Evolutionary conservation across 352 stramenopile species (phyloP).

Genomic region (Phytophthora gonapodyides): DNA sequence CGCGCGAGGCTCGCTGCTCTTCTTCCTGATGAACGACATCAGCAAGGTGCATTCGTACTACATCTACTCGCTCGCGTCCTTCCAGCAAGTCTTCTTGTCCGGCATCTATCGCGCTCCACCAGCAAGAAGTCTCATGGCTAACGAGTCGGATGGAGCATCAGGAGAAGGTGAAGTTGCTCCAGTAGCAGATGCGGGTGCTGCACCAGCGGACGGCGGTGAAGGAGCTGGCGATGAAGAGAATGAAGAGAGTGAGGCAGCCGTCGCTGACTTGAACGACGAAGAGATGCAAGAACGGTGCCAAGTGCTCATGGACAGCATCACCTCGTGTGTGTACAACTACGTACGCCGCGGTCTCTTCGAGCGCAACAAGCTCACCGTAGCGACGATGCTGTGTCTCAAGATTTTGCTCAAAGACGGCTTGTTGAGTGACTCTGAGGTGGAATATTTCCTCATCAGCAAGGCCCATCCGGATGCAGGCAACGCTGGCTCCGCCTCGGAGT

Average conservation of each 20-base stretch:
- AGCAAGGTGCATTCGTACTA: constrained; percentile 98
- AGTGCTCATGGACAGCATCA: constrained; percentile 93
- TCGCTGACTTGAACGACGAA: constrained; percentile 86
- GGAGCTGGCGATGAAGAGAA: constrained; percentile 34
- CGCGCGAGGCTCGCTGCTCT: constrained; percentile 92
- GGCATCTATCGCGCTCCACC: constrained; percentile 92
- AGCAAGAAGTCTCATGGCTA: constrained; percentile 33
- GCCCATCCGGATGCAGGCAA: constrained; percentile 89
- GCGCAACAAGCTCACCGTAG: constrained; percentile 94
- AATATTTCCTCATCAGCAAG: constrained; percentile 91
- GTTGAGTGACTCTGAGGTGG: constrained; percentile 87
- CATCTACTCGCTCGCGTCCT: constrained; percentile 96
- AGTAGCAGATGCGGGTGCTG: constrained; percentile 22
- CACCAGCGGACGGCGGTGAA: constrained; percentile 17
- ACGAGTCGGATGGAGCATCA: constrained; percentile 34
- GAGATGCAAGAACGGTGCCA: constrained; percentile 84
- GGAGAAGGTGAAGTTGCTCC: constrained; percentile 37
- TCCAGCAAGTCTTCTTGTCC: constrained; percentile 96
- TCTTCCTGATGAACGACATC: constrained; percentile 98
- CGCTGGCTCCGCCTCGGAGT: constrained; percentile 93
- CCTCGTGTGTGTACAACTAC: constrained; percentile 96
- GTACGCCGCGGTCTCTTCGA: constrained; percentile 95
- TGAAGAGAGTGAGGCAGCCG: constrained; percentile 25
- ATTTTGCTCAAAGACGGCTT: constrained; percentile 92
- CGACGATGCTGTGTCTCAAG: constrained; percentile 94